Conservation (phyloP, 106 monocot genomes). For the Dioscorea zingiberensis region DNA sequence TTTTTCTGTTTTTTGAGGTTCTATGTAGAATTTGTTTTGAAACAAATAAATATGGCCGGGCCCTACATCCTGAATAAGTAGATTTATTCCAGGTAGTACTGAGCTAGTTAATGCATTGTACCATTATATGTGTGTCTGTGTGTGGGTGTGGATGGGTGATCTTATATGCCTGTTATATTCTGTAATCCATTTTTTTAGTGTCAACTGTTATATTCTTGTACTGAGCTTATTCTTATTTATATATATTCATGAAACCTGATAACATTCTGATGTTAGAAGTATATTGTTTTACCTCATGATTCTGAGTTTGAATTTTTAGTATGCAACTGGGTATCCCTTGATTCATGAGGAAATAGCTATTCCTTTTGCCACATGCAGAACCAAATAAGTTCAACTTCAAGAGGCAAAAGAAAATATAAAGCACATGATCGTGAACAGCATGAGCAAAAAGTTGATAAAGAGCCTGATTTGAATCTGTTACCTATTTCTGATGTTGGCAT, state of each 20-base stretch:
- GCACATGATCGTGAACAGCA: background rate
- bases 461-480: background rate
- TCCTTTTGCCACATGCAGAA: slow-evolving; percentile 9
- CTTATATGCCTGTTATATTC: too few relatives aligned
- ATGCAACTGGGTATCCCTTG: background rate
- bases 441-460: background rate
- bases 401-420: slow-evolving; percentile 12
- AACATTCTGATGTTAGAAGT: background rate
- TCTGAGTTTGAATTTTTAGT: background rate
- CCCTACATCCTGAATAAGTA: too few relatives aligned
- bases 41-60: too few relatives aligned
- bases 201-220: background rate
- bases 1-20: too few relatives aligned
- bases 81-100: too few relatives aligned
- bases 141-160: too few relatives aligned
- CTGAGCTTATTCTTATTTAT: background rate
- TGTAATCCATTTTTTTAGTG: background rate
- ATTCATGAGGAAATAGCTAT: background rate
- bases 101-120: too few relatives aligned
- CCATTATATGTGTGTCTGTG: too few relatives aligned
- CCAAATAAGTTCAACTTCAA: background rate
- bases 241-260: background rate
- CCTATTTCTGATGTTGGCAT: slow-evolving; percentile 1
- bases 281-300: background rate
- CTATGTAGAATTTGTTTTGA: too few relatives aligned